Base-by-base conservation (phyloP, 139 green algal species). In the Auxenochlorella protothecoides region DNA sequence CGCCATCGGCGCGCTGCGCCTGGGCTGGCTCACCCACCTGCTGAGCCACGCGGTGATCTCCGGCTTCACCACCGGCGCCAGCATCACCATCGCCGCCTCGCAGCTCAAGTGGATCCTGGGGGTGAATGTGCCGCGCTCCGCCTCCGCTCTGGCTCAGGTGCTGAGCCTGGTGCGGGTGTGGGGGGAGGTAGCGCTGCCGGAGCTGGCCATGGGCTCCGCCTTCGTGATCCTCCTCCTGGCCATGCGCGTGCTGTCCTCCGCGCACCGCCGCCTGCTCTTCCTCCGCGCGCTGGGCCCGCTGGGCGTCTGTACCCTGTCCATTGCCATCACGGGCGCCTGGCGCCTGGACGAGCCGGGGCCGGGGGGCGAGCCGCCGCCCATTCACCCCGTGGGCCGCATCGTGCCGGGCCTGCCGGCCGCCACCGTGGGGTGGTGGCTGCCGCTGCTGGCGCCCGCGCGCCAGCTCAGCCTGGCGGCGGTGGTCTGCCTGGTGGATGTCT, bases 21-120 rank as follows among this genome's bases (percentile, higher is more conserved):
- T 97, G 61, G 92, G 76, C 16, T 96, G 87, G 76, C n/a, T 97
- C 53, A 90, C 88, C 65, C 87, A 93, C 73, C 96, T 97, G 73
- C 78, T 97, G 12, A 87, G 74, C 3, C 87, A 95, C 73, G 70
- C 85, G 0, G 86, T 95, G 52, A 91, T 95, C 64, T 83, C 74
- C 16, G 92, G 92, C 53, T 97, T 97, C 89, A 96, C 89, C 59
- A 85, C 73, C 2, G 92, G 89, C 7, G 90, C 92, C 6, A 86
- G 89, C n/a, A 86, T 97, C 72, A 92, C 85, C 74, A 97, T 82
- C 55, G 77, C 72, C 8, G 51, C 76, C 52, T 74, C 63, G 12
- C 77, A 82, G 78, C 63, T 72, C 59, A 85, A 84, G 64, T 87
- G 75, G 69, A 78, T 86, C 16, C 75, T 86, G 54, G 84, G 77